Evolutionary conservation across 768 basidiomycete species (phyloP).

Genomic region (Rubroboletus pulcherrimus): DNA sequence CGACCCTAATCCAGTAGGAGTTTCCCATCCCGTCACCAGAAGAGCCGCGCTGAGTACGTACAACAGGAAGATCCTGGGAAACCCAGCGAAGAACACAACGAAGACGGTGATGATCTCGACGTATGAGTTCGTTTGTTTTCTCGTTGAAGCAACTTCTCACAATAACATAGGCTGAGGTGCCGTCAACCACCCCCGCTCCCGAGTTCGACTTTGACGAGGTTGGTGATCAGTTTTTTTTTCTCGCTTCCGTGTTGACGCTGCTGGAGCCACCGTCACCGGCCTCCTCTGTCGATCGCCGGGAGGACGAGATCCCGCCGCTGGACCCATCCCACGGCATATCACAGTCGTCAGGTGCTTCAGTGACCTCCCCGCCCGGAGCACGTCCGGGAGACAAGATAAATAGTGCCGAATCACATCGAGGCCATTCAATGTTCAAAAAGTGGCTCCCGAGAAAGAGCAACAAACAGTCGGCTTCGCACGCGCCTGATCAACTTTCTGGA

Average conservation of each 20-base stretch:
- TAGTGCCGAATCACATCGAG: no score
- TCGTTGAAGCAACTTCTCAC: no score
- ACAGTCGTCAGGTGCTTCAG: background rate
- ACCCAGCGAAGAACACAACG: background rate
- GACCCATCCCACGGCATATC: background rate
- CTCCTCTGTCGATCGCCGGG: background rate
- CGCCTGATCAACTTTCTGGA: no score
- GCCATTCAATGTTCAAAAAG: background rate
- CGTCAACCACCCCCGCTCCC: no score
- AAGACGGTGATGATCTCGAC: background rate
- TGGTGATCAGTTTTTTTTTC: background rate
- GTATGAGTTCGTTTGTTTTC: background rate
- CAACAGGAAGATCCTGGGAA: no score
- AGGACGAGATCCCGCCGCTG: background rate
- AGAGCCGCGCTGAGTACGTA: background rate
- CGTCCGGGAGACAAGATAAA: no score
- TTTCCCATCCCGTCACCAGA: background rate
- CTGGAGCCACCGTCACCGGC: background rate
- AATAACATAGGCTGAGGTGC: no score
- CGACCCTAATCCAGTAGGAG: background rate
- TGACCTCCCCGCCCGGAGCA: no score
- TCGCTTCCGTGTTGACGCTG: background rate
- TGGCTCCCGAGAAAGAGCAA: background rate
- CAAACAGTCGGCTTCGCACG: fast-evolving
- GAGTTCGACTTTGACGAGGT: background rate